A percentile compares a stretch with the other conserved stretches of the same genome.
phyloP scores from a whole-genome alignment of 768 basidiomycete genomes.

The Rhizopogon vesiculosus region DNA sequence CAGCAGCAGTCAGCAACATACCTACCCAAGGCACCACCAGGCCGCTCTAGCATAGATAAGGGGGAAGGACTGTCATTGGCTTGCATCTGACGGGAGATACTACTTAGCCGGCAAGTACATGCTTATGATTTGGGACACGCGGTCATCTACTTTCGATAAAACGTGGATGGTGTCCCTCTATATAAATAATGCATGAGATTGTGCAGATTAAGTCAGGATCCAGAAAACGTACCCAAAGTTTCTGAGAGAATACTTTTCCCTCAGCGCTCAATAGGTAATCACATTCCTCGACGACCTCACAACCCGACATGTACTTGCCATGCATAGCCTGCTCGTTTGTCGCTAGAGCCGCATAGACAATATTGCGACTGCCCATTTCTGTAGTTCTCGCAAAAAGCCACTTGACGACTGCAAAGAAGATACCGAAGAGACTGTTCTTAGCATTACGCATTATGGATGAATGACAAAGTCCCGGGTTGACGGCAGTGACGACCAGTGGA shows the following conservation, averaged over 20 bases:
- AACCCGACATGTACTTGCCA: constrained; percentile 26
- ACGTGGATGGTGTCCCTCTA: constrained; percentile 19
- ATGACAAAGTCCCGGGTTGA: constrained; percentile 31
- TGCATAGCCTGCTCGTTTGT: constrained; percentile 18
- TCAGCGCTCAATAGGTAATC: constrained; percentile 24
- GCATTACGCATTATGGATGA: constrained; percentile 20
- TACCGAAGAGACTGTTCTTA: constrained; percentile 1
- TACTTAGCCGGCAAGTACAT: background rate
- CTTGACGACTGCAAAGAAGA: background rate
- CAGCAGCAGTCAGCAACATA: background rate
- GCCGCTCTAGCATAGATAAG: background rate
- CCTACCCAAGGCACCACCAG: background rate
- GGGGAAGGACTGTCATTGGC: background rate
- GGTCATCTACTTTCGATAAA: constrained; percentile 14
- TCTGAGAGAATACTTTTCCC: constrained; percentile 22
- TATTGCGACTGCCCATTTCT: constrained; percentile 30
- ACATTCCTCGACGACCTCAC: constrained; percentile 21
- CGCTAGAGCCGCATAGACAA: constrained; percentile 28
- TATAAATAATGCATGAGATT: background rate
- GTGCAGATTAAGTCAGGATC: background rate
- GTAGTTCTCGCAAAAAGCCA: constrained; percentile 20
- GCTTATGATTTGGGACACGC: constrained; percentile 14
- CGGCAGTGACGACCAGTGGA: constrained; percentile 19
- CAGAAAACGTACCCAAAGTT: constrained; percentile 27
- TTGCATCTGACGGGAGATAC: background rate